Evolutionary conservation across 805 yeast species (phyloP), one percentile per base, ranked within the genome.

Genomic region (Wickerhamiella spandovensis): DNA sequence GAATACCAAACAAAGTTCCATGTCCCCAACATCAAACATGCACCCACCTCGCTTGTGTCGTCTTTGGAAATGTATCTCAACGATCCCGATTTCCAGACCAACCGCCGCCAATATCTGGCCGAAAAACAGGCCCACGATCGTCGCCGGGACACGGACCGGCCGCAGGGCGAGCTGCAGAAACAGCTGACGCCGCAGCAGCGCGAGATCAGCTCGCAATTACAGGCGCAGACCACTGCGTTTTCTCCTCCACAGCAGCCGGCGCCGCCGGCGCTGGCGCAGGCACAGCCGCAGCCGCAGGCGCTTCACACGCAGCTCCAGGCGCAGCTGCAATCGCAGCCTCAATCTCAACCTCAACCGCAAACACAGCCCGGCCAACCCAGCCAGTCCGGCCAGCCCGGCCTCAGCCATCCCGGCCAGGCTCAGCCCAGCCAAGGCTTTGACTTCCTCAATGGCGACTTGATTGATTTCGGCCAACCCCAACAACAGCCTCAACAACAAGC

Each of bases 11-110:
- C 97, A 2, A 88, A 88, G 60, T 71, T 90, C 56, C 89, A 82
- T 60, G 95, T 92, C 32, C 98, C 98, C 37, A 89, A 95, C 13
- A 89, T 92, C 54, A 86, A 86, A 63, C 98, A 92, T 67, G 97
- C 97, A 1, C 97, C 97, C 21, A 89, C 97, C 2, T 92, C 95
- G 23, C 73, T 92, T 55, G 84, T 95, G 2, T 75, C 80, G 32
- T 81, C 94, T 13, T 75, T 92, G 54, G 92, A 87, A 62, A 96
- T 89, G 58, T 94, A 90, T 64, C 69, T 92, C 56, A 76, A 81
- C 56, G 97, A 90, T 62, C 87, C 89, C 8, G 81, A 82, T 58
- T 87, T 87, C 66, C 95, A 87, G 57, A 67, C 69, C 8, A 87
- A 85, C 63, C 76, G 94, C 64, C 70, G 79, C 53, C 94, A 84